Evolutionary conservation across 169 alveolate species (phyloP).

Genomic region (Plasmodium chabaudi): DNA sequence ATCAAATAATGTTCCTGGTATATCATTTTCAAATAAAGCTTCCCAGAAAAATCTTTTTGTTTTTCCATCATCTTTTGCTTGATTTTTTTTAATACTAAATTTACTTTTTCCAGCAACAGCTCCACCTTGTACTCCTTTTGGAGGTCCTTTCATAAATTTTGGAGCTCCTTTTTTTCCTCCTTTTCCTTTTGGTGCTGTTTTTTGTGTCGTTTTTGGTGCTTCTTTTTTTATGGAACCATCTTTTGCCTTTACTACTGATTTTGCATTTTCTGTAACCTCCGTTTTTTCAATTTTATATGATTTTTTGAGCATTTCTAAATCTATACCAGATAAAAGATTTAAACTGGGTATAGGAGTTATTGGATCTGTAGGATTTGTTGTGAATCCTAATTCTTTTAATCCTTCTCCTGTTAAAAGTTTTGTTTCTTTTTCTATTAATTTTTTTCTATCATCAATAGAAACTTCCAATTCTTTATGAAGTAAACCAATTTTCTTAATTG

Average conservation of each 20-base stretch:
- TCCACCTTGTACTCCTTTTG: conserved; percentile 82
- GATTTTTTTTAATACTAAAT: conserved; percentile 41
- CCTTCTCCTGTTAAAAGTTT: conserved; percentile 85
- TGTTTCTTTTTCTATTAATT: conserved; percentile 62
- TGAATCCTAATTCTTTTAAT: conserved; percentile 77
- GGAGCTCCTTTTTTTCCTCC: conserved; percentile 80
- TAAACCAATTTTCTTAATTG: conserved; percentile 54
- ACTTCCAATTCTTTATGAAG: conserved; percentile 29
- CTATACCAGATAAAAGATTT: conserved; percentile 78
- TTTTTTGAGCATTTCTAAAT: conserved; percentile 77
- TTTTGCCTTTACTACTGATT: conserved; percentile 75
- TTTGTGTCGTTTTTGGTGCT: conserved; percentile 46
- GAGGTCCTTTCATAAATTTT: conserved; percentile 84
- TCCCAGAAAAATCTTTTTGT: conserved; percentile 93
- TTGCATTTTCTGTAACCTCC: conserved; percentile 72
- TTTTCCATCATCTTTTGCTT: conserved; percentile 85
- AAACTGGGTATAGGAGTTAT: conserved; percentile 41
- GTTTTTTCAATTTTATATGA: conserved; percentile 78
- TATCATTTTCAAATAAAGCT: conserved; percentile 90
- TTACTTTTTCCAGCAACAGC: conserved; percentile 74
- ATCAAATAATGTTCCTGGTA: conserved; percentile 90
- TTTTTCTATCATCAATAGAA: conserved; percentile 72
- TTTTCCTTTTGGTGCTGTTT: conserved; percentile 70
- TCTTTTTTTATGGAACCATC: conserved; percentile 63
- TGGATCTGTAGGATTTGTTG: conserved; percentile 32